Evolutionary conservation across 2,329 filamentous ascomycete species (phyloP).

Genomic region (Penicillium concentricum): DNA sequence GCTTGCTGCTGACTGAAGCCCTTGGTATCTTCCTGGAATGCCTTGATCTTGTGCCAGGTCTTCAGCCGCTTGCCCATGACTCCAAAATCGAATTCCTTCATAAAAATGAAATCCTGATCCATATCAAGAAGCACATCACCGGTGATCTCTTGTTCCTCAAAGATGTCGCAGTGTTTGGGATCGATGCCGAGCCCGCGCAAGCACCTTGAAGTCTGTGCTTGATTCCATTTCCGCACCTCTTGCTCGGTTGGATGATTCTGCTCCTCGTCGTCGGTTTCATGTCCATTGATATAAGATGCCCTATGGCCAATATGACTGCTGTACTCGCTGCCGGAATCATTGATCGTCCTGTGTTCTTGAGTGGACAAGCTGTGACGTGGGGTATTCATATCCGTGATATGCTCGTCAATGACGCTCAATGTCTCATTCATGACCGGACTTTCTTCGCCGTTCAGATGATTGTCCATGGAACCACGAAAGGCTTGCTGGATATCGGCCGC

Average conservation of each 20-base stretch:
- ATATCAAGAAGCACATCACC: constrained; percentile 91
- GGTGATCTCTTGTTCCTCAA: constrained; percentile 91
- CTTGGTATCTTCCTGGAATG: constrained; percentile 81
- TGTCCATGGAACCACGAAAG: constrained; percentile 48
- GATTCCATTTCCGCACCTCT: constrained; percentile 77
- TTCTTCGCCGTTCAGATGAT: constrained; percentile 55
- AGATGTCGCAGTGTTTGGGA: constrained; percentile 86
- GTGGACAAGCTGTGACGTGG: constrained; percentile 54
- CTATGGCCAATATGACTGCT: constrained; percentile 75
- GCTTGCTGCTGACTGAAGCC: constrained; percentile 50
- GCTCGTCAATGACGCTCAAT: constrained; percentile 92
- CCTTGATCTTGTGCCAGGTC: constrained; percentile 95
- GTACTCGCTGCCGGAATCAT: constrained; percentile 87
- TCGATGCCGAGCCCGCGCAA: constrained; percentile 83
- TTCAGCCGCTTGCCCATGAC: constrained; percentile 85
- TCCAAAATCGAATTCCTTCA: constrained; percentile 92
- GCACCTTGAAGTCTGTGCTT: constrained; percentile 82
- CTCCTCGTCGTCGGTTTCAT: constrained; percentile 94
- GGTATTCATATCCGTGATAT: constrained; percentile 81
- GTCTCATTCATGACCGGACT: constrained; percentile 91
- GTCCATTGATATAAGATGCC: constrained; percentile 86
- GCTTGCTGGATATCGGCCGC: constrained; percentile 44
- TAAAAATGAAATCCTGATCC: constrained; percentile 91
- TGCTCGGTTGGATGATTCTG: constrained; percentile 65
- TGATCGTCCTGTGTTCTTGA: constrained; percentile 56